Conservation (phyloP, 331 rosid species). For the Malus hybrid region DNA sequence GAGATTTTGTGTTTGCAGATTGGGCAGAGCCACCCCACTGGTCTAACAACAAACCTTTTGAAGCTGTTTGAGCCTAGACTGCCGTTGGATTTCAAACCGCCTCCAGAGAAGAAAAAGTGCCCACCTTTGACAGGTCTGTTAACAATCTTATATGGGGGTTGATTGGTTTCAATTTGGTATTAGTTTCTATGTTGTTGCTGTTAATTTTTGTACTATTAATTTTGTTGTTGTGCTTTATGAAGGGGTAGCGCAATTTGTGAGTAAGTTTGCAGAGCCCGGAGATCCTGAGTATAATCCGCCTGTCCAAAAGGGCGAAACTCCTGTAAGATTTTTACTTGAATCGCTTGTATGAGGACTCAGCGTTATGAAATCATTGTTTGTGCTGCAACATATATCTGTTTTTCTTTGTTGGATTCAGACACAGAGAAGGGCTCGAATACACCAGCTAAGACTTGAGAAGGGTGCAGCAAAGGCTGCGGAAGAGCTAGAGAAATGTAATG, state of each 20-base stretch:
- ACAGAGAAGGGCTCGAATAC: slow-evolving; percentile 81
- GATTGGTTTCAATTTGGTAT: not conserved
- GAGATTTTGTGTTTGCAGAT: slow-evolving; percentile 38
- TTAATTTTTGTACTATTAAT: not conserved
- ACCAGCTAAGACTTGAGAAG: slow-evolving; percentile 69
- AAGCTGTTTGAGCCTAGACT: slow-evolving; percentile 92
- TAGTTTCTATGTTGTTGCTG: not conserved
- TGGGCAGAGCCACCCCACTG: slow-evolving; percentile 97
- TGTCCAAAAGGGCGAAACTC: slow-evolving; percentile 63
- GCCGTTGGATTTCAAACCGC: slow-evolving; percentile 88
- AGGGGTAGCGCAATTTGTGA: slow-evolving; percentile 90
- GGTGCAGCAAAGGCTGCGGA: slow-evolving; percentile 92
- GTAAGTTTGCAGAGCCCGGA: slow-evolving; percentile 54
- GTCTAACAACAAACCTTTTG: slow-evolving; percentile 74
- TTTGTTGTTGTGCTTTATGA: not conserved
- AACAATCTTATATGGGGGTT: not conserved
- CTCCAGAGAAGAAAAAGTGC: slow-evolving; percentile 57
- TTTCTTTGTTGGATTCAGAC: slow-evolving; percentile 31
- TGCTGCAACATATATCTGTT: not conserved
- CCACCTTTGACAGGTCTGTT: slow-evolving; percentile 72
- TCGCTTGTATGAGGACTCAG: not conserved
- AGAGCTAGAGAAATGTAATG: slow-evolving; percentile 92
- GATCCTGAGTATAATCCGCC: slow-evolving; percentile 55
- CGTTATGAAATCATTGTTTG: not conserved
- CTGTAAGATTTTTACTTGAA: slow-evolving; percentile 42